Evolutionary conservation across 2,329 filamentous ascomycete genomes (phyloP), one percentile per base, ranked within the genome.

Genomic region (Penicillium oxalicum): DNA sequence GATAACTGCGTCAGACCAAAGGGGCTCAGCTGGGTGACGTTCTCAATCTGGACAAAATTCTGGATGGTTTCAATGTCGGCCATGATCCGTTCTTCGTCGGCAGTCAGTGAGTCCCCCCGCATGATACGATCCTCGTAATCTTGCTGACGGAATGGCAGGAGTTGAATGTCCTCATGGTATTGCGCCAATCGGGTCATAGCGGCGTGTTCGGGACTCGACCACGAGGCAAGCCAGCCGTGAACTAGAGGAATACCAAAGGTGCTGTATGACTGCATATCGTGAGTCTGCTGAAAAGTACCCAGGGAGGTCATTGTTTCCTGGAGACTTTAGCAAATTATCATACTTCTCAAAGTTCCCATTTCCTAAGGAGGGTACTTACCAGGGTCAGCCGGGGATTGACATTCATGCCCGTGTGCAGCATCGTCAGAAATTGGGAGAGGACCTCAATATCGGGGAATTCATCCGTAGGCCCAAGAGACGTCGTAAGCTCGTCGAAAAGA

Each of bases 351-450:
- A n/a, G 6, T 26, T 7, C 13, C 26, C 41, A 37, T 49, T 24
- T 41, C n/a, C 12, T 18, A 42, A 41, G 27, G 12, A 34, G n/a
- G 11, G 29, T 44, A 40, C 55, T 50, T 61, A 67, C 77, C 2
- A 88, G 78, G 6, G 94, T 78, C 55, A 95, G 93, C 18, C 87
- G 82, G 2, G 93, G 93, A 56, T 98, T 98, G 49, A 97, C 91
- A 61, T 97, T 98, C 88, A 98, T 95, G 34, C 93, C 93, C 0
- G 91, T 97, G 59, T 96, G 89, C 2, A 98, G 74, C 39, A 88
- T 87, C 48, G 93, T 81, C 2, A 98, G 74, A 62, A 98, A 98
- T 5, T 79, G 77, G 66, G 95, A 95, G 1, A 98, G 76, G 50
- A 95, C 91, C 33, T 84, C 80, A 8, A 97, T 86, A 64, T 97